phyloP scores from a whole-genome alignment of 306 rosid species.

The Fragaria nilgerrensis region DNA sequence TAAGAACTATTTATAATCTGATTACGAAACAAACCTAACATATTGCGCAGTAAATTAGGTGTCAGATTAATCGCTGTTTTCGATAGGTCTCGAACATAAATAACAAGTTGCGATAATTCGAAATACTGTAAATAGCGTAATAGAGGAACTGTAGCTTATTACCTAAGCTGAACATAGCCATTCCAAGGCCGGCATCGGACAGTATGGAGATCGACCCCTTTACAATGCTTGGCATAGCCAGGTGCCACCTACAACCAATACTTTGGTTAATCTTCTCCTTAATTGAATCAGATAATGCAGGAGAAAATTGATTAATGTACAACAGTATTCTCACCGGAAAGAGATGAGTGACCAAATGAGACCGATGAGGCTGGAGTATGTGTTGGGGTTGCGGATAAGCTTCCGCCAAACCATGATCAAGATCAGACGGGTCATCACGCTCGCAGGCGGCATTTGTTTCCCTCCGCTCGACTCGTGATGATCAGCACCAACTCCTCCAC shows the following conservation, averaged over 20 bases:
- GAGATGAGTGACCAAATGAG: conserved; percentile 84
- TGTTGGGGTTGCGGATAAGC: conserved; percentile 96
- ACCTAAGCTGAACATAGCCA: conserved; percentile 99
- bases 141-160: conserved; percentile 33
- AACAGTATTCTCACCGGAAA: conserved; percentile 50
- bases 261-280: not conserved
- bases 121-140: not conserved
- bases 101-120: not conserved
- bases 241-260: conserved; percentile 62
- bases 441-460: conserved; percentile 97
- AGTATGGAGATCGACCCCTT: conserved; percentile 84
- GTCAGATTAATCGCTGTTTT: not conserved
- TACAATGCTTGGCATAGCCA: conserved; percentile 80
- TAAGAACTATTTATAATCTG: too few relatives aligned
- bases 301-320: too few relatives aligned
- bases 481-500: conserved; percentile 15
- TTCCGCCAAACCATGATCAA: conserved; percentile 98
- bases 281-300: not conserved
- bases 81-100: not conserved
- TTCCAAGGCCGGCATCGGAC: conserved; percentile 98
- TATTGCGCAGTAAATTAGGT: too few relatives aligned
- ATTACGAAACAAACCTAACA: not conserved
- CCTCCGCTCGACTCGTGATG: conserved; percentile 17
- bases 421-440: conserved; percentile 93
- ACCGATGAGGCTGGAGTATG: conserved; percentile 94